phyloP scores from a whole-genome alignment of 2,329 filamentous ascomycete genomes.

The Clarireedia paspali region DNA sequence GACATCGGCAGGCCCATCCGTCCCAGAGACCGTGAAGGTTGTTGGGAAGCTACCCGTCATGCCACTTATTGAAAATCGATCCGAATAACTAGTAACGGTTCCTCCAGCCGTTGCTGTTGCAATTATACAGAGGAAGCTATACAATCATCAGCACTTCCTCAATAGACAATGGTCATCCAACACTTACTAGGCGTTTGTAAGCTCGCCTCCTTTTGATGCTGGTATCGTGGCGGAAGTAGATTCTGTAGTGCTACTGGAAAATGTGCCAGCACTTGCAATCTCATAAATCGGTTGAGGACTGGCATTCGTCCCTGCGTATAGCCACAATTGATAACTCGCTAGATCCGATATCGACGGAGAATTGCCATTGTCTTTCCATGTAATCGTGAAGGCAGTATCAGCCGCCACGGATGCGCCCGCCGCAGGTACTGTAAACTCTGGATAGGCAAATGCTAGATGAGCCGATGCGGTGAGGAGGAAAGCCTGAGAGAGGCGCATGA shows the following conservation, averaged over 20 bases:
- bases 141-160: slow-evolving; percentile 8
- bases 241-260: neutral
- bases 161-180: neutral
- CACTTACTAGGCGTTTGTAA: slow-evolving; percentile 29
- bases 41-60: slow-evolving; percentile 53
- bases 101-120: slow-evolving; percentile 46
- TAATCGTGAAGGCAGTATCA: slow-evolving; percentile 43
- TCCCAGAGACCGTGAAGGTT: slow-evolving; percentile 31
- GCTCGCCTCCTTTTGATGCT: slow-evolving; percentile 19
- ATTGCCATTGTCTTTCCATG: slow-evolving; percentile 48
- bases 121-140: slow-evolving; percentile 53
- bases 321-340: slow-evolving; percentile 46
- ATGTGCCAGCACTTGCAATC: neutral
- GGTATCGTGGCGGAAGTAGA: slow-evolving; percentile 23
- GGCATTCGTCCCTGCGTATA: slow-evolving; percentile 53
- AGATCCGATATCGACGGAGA: slow-evolving; percentile 43
- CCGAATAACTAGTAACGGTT: slow-evolving; percentile 50
- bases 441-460: slow-evolving; percentile 24
- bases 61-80: slow-evolving; percentile 54
- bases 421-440: slow-evolving; percentile 43
- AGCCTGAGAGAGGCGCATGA: slow-evolving; percentile 19
- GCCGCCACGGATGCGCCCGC: slow-evolving; percentile 42
- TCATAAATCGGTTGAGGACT: slow-evolving; percentile 18
- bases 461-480: slow-evolving; percentile 16
- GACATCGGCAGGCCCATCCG: slow-evolving; percentile 28